Evolutionary conservation across 352 stramenopile genomes (phyloP), one percentile per base, ranked within the genome.

Genomic region (Phytophthora tubulina): DNA sequence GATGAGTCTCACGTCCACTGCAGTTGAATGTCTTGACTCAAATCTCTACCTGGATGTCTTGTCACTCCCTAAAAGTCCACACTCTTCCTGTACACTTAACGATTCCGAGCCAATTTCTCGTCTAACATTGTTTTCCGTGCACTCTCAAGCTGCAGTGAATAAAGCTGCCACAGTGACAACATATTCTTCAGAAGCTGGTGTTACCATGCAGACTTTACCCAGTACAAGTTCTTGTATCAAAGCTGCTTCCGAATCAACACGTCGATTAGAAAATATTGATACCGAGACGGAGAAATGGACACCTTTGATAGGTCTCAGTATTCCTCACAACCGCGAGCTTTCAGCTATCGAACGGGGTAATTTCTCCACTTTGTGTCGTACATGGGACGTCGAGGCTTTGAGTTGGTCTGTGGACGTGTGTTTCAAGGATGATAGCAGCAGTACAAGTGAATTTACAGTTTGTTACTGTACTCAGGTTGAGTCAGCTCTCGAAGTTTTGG

Each of bases 401-500:
- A 45, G 50, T n/a, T 95, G 81, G 81, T 74, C 84, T 1, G 41
- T 67, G 9, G 73, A 88, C 4, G 66, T 89, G 4, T 95, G 87
- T 57, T 88, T 86, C 51, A 92, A 92, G 15, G 85, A 93, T 46
- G 71, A 76, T 3, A 61, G 66, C 3, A 48, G 56, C 15, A 93
- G 85, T 30, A 81, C 84, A 0, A 46, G 61, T 2, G 63, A 71
- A 0, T 11, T 65, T 0, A 95, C 87, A 0, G 79, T 89, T 9
- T 95, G 87, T 31, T 90, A 85, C 44, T 95, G 87, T 60, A 84
- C 56, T 4, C 54, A 85, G n/a, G 54, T 95, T 13, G 84, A 95
- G 27, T 78, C 51, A 0, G 63, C 80, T 17, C 74, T 95, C 10
- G 82, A 95, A 46, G 79, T 95, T 30, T 53, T 93, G 8, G 75